phyloP scores from a whole-genome alignment of 2,329 filamentous ascomycete species.

The Trichoderma sp. region DNA sequence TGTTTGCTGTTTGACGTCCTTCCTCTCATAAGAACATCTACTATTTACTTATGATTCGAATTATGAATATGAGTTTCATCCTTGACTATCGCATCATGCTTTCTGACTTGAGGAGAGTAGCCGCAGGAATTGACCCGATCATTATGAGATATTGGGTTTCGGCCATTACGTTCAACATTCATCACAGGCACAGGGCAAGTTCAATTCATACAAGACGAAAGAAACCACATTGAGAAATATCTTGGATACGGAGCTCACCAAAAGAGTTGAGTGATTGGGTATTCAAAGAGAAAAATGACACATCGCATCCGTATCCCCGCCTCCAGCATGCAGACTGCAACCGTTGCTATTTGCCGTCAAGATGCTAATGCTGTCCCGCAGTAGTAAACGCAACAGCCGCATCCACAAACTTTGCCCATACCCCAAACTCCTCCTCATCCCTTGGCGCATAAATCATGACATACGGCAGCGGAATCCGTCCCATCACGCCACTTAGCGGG shows the following conservation, averaged over 20 bases:
- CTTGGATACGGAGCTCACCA: background rate
- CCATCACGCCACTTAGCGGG: constrained; percentile 27
- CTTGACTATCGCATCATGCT: background rate
- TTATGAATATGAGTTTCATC: background rate
- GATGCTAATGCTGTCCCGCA: background rate
- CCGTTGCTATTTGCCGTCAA: background rate
- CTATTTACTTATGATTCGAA: background rate
- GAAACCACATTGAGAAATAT: background rate
- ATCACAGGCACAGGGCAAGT: background rate
- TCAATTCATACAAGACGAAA: background rate
- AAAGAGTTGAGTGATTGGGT: background rate
- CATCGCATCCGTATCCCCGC: background rate
- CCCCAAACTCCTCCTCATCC: constrained; percentile 37
- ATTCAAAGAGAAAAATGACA: background rate
- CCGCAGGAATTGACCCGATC: too few relatives aligned
- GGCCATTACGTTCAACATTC: background rate
- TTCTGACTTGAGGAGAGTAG: background rate
- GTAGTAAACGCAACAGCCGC: constrained; percentile 24
- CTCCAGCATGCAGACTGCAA: background rate
- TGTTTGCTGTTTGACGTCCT: background rate
- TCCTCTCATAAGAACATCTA: background rate
- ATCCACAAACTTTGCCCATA: constrained; percentile 30
- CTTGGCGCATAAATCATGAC: constrained; percentile 45
- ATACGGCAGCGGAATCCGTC: constrained; percentile 29
- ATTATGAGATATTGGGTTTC: background rate